Conservation (phyloP, 163 green algal species). For the Coccomyxa subellipsoidea region DNA sequence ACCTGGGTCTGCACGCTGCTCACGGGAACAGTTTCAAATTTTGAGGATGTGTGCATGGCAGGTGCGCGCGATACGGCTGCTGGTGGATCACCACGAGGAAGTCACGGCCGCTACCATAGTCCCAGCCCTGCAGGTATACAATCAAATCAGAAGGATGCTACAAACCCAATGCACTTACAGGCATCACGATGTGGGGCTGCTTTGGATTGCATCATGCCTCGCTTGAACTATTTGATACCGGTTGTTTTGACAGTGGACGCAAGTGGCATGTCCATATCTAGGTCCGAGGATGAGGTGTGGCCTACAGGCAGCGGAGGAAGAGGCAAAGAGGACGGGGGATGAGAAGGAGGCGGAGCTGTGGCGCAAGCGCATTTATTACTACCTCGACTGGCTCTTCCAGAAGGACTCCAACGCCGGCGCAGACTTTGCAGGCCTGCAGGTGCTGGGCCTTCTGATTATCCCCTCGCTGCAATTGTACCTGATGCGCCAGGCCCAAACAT, state of each 20-base stretch:
- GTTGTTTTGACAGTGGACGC: too few relatives aligned
- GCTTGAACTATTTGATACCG: too few relatives aligned
- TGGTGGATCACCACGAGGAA: constrained; percentile 65
- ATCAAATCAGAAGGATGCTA: too few relatives aligned
- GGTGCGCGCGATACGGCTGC: constrained; percentile 51
- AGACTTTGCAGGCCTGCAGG: constrained; percentile 74
- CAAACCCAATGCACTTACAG: too few relatives aligned
- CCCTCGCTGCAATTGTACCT: too few relatives aligned
- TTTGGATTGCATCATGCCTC: too few relatives aligned
- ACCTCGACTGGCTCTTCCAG: constrained; percentile 77
- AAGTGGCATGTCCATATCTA: too few relatives aligned
- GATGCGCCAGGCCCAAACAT: too few relatives aligned
- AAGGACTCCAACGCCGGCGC: constrained; percentile 54
- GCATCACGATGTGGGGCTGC: too few relatives aligned
- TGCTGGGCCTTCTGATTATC: too few relatives aligned
- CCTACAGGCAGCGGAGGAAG: constrained; percentile 37
- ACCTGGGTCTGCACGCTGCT: neutral
- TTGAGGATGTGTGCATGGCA: neutral
- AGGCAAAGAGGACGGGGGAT: constrained; percentile 22
- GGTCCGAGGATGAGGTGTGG: constrained; percentile 22
- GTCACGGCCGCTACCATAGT: constrained; percentile 57
- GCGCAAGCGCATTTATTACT: constrained; percentile 68
- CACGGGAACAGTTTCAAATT: neutral
- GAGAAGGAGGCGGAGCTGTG: constrained; percentile 37
- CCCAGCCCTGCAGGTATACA: constrained; percentile 23